Base-by-base conservation (phyloP, 2,329 filamentous ascomycete species). In the Penicillium hordei region DNA sequence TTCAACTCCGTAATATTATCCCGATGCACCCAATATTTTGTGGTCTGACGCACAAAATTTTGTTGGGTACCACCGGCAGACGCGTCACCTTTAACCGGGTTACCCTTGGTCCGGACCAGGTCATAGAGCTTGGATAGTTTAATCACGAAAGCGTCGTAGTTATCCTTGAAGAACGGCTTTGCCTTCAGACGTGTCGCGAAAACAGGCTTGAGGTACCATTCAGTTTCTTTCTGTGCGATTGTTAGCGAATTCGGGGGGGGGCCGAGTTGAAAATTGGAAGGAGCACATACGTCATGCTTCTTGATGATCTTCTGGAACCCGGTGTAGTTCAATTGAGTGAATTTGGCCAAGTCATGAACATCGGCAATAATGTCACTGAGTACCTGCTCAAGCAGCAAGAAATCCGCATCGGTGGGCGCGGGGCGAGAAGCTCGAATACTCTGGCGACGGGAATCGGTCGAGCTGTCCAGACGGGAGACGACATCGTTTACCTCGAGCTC, bases 301-400 rank as follows among this genome's bases (percentile, higher is more conserved):
- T 99, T 99, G 77, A 99, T 96, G 63, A 99, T 99, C 82, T 99
- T 99, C 81, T 97, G 95, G 75, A 99, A 99, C 5, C 94, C 94
- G 0, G 93, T 97, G 73, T 99, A 99, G 78, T 99, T 99, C 72
- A 99, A 80, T 79, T 97, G 93, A 7, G 96, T 95, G 74, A 96
- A 99, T 78, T 97, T 97, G 75, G 94, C 93, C 59, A 99, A 83
- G 70, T 99, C 94, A 76, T 99, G 93, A 23, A 99, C 94, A 71
- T 99, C 93, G 67, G 94, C 94, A 73, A 99, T 99, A 71, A 99
- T 93, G 75, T 99, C 94, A 77, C 92, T 96, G 70, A 99, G 79
- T 70, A 96, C 92, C 73, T 96, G 90, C 79, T 99, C 94, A 33
- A 97, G 83, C 68, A 96, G 79, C 80, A 95, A 86, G 70, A 97